Base-by-base conservation (phyloP, 768 basidiomycete species). In the Russula vinacea region DNA sequence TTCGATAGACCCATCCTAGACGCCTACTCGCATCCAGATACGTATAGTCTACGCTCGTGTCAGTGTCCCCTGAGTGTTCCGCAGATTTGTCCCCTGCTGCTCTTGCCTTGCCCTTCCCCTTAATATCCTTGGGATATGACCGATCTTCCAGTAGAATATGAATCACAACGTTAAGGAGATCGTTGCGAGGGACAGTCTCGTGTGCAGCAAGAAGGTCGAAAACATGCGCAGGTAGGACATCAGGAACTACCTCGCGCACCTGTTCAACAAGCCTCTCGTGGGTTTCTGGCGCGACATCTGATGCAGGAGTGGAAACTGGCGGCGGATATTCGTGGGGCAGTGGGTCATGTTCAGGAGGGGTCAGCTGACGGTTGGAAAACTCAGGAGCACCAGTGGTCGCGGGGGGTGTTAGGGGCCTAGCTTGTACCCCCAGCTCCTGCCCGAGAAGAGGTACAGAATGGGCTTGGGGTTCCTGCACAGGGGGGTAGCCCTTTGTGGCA, bases 241-340 rank as follows among this genome's bases (percentile, higher is more conserved):
- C 87, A 0, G 90, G 90, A 14, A 90, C 72, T 51, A 92, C 81
- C 69, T 89, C 87, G 42, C 88, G 76, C 35, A 90, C 78, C 47
- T 78, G 83, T 1, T 81, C 78, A 35, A 87, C 64, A 50, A 70
- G 74, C 19, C 39, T 68, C 52, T 75, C 75, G n/a, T 60, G 50
- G 5, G 55, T 13, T 17, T 60, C 62, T 61, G 58, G 50, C 33
- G 32, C 33, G 24, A 40, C 39, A 26, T 59, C 60, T n/a, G 29
- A 13, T 11, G 26, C 13, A 11, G n/a, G 29, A 16, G 39, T 7
- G 16, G 29, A 8, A n/a, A 24, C 45, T 55, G 35, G 26, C 9
- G 35, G 58, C 17, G 37, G 33, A 51, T 40, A 44, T 29, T 58
- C 53, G 33, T 47, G 47, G n/a, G 14, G 10, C 4, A 26, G 37